Evolutionary conservation across 1,284 basidiomycete species (phyloP).

Genomic region (Farysia itapuensis): DNA sequence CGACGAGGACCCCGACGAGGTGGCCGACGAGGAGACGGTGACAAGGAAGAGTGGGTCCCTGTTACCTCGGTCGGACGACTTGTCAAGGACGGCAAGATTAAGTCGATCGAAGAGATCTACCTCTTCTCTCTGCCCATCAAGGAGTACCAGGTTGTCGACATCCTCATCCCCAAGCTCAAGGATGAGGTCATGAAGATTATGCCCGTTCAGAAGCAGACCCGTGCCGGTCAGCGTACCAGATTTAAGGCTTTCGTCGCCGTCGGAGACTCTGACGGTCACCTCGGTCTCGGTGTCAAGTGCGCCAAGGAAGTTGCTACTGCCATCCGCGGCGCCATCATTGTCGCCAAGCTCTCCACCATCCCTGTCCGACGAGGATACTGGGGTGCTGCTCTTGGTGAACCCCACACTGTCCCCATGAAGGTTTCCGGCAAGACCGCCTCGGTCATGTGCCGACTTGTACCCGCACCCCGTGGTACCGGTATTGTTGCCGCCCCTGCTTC

Average conservation of each 20-base stretch:
- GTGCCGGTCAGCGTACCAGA: conserved; percentile 97
- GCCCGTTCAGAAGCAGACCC: conserved; percentile 99
- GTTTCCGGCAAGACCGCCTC: conserved; percentile 98
- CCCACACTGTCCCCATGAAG: conserved; percentile 98
- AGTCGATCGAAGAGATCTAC: conserved; percentile 99
- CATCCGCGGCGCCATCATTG: conserved; percentile 96
- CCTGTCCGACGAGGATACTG: conserved; percentile 99
- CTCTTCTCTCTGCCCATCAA: conserved; percentile 90
- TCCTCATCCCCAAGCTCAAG: conserved; percentile 59
- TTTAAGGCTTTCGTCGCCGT: conserved; percentile 99
- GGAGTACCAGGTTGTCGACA: conserved; percentile 60
- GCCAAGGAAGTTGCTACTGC: conserved; percentile 99
- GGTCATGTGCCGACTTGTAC: conserved; percentile 98
- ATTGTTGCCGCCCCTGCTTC: conserved; percentile 98
- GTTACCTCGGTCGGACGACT: conserved; percentile 99
- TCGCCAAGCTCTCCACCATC: conserved; percentile 91
- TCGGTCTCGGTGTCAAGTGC: conserved; percentile 99
- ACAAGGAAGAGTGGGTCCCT: conserved; percentile 89
- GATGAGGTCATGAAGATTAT: conserved; percentile 99
- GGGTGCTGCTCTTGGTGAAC: conserved; percentile 80
- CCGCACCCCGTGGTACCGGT: conserved; percentile 95
- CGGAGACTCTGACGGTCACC: conserved; percentile 91
- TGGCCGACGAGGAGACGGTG: conserved; percentile 88
- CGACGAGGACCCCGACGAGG: conserved; percentile 86
- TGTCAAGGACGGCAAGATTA: conserved; percentile 99